A percentile compares a stretch with the other conserved stretches of the same genome.
Conservation (phyloP, 176 grass and related monocot species). For the Musa beccarii region DNA sequence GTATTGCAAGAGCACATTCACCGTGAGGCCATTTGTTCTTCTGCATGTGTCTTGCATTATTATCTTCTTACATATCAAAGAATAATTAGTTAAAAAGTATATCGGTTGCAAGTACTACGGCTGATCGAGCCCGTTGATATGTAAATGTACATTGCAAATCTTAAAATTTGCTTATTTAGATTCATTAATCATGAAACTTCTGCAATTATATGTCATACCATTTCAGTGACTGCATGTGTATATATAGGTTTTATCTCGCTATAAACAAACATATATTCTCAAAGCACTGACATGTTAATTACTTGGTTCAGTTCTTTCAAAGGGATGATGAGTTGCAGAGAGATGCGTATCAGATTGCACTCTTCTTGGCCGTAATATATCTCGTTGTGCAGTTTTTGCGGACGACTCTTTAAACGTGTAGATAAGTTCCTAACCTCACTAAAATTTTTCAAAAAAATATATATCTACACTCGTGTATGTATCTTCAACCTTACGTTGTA, state of each 20-base stretch:
- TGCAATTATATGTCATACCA: too few relatives aligned
- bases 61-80: too few relatives aligned
- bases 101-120: too few relatives aligned
- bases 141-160: too few relatives aligned
- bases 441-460: background rate
- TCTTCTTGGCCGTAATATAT: slow-evolving; percentile 71
- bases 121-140: too few relatives aligned
- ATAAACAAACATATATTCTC: background rate
- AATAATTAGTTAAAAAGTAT: too few relatives aligned
- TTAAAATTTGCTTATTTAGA: too few relatives aligned
- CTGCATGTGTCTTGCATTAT: too few relatives aligned
- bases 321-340: slow-evolving; percentile 57
- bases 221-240: background rate
- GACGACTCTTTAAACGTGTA: slow-evolving; percentile 35
- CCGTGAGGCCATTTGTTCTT: too few relatives aligned
- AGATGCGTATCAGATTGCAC: slow-evolving; percentile 76
- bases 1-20: too few relatives aligned
- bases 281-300: background rate
- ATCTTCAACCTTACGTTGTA: background rate
- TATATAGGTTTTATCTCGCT: background rate
- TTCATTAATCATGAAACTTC: too few relatives aligned
- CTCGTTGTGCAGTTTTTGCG: slow-evolving; percentile 83
- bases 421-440: background rate
- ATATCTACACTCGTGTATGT: background rate
- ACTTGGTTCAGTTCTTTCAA: slow-evolving; percentile 69